phyloP scores from a whole-genome alignment of 331 rosid genomes.

The Erythrophleum ivorense region DNA sequence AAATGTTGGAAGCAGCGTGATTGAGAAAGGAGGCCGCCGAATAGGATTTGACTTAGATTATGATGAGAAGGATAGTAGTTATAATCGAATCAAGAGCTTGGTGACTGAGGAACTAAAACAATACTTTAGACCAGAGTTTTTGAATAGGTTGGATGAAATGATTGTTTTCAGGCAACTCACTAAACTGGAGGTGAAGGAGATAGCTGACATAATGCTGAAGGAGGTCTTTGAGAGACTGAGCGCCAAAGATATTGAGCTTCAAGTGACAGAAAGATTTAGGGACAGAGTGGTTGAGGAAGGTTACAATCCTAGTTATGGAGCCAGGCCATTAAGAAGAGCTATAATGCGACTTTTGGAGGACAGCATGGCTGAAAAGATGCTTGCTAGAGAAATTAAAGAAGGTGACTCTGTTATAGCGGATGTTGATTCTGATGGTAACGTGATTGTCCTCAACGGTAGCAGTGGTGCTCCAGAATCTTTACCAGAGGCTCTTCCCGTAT shows the following conservation, averaged over 20 bases:
- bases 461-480: slow-evolving; percentile 73
- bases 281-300: slow-evolving; percentile 97
- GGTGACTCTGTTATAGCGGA: slow-evolving; percentile 94
- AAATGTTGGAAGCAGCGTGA: slow-evolving; percentile 93
- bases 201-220: slow-evolving; percentile 91
- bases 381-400: slow-evolving; percentile 90
- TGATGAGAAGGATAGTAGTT: slow-evolving; percentile 95
- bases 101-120: slow-evolving; percentile 93
- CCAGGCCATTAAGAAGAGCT: slow-evolving; percentile 94
- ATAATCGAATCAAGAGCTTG: slow-evolving; percentile 89
- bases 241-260: slow-evolving; percentile 84
- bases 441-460: slow-evolving; percentile 86
- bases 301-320: slow-evolving; percentile 93
- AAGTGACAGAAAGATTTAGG: slow-evolving; percentile 89
- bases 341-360: slow-evolving; percentile 96
- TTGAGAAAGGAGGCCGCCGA: slow-evolving; percentile 90
- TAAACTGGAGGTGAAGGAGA: slow-evolving; percentile 94
- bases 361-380: slow-evolving; percentile 99
- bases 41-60: slow-evolving; percentile 89
- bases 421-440: slow-evolving; percentile 87
- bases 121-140: slow-evolving; percentile 91
- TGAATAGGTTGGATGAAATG: slow-evolving; percentile 94
- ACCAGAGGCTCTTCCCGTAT: slow-evolving; percentile 74
- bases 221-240: slow-evolving; percentile 85
- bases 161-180: slow-evolving; percentile 95